Conservation (phyloP, 2,329 filamentous ascomycete species). For the Anthostomella pinea region DNA sequence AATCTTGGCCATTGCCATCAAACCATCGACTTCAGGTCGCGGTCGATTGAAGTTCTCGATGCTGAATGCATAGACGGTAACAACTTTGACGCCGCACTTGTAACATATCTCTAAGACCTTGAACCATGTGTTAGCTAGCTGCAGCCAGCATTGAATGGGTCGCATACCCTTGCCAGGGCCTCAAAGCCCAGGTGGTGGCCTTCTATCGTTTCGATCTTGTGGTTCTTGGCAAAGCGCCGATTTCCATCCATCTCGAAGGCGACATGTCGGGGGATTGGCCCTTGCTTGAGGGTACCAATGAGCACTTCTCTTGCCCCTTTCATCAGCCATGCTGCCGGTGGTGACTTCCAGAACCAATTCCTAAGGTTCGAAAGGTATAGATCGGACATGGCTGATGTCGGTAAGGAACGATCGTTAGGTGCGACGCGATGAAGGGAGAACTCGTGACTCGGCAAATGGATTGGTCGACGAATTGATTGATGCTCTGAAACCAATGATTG, state of each 20-base stretch:
- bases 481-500: too few relatives aligned
- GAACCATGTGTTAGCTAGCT: constrained; percentile 15
- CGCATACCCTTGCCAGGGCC: constrained; percentile 78
- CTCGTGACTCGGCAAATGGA: too few relatives aligned
- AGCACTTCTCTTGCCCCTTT: constrained; percentile 76
- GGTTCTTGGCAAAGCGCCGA: constrained; percentile 81
- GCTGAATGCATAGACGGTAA: constrained; percentile 97
- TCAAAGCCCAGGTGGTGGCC: constrained; percentile 96
- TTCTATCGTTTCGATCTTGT: constrained; percentile 94
- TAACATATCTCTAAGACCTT: constrained; percentile 96
- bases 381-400: constrained; percentile 47
- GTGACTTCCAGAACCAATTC: constrained; percentile 79
- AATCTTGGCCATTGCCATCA: constrained; percentile 97
- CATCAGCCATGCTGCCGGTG: constrained; percentile 87
- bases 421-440: background rate
- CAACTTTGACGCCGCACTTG: constrained; percentile 92
- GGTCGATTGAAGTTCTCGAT: constrained; percentile 99
- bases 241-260: constrained; percentile 99
- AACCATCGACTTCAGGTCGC: constrained; percentile 90
- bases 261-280: constrained; percentile 88
- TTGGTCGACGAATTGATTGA: background rate
- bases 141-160: constrained; percentile 2
- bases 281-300: constrained; percentile 84
- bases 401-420: background rate
- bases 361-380: constrained; percentile 47